Evolutionary conservation across 1,284 basidiomycete species (phyloP), one percentile per base, ranked within the genome.

Genomic region (Tylopilus sp.): DNA sequence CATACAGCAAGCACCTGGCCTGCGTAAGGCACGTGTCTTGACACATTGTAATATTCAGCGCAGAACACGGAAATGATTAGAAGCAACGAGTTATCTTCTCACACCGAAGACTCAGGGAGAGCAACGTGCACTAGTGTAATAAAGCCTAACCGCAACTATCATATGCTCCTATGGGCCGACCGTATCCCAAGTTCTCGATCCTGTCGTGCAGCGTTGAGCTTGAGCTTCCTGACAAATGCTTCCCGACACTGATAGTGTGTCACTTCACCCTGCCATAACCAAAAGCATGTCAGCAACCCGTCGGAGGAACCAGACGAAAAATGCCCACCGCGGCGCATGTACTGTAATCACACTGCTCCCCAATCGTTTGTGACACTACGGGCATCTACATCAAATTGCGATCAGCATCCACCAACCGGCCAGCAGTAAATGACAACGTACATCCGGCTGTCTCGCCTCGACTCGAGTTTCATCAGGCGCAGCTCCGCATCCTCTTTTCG

Each of bases 301-400:
- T 13, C 26, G 22, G 3, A 29, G n/a, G 10, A 7, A n/a, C 10
- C 24, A 24, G 15, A 6, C 12, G 53, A 32, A 22, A 1, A 2
- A 12, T 7, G 65, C 86, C 74, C 70, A 91, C 91, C 88, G 86
- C 67, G 96, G 96, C 22, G 91, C 85, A 82, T 97, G 96, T 0
- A 99, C 95, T 1, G 97, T 95, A 71, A 99, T 96, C 49, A 98
- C 96, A 66, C 95, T 97, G 71, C 92, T 93, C 1, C 98, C 98
- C 36, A 99, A 83, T 26, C 97, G 89, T 75, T 99, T 99, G 77
- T 97, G 93, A 78, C 97, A 99, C 75, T 96, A 93, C 0, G 96
- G 96, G 74, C 98, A 99, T 79, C 96, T 97, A 29, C 58, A 53
- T 57, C 53, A 67, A 29, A 15, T 36, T 8, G 36, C 36, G 9